These are phyloP conservation scores for Trichophyton mentagrophytes DNA, from an alignment of 2,329 filamentous ascomycete species.

Conservation along the genomic window DNA sequence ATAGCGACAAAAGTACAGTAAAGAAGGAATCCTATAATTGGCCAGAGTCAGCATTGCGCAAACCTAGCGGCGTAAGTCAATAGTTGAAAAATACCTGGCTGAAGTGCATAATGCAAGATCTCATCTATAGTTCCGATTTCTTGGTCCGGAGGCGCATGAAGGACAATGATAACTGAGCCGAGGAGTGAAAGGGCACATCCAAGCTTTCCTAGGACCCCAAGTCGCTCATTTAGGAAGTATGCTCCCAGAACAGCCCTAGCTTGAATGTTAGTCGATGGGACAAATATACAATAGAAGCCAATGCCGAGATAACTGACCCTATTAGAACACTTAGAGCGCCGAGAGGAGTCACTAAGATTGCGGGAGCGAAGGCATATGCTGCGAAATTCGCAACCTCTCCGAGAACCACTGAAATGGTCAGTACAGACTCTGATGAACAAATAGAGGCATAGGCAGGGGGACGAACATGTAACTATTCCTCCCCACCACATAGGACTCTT, in stretches of 20 bases:
- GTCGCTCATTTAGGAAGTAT: slow-evolving; percentile 81
- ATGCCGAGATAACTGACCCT: slow-evolving; percentile 37
- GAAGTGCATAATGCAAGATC: slow-evolving; percentile 79
- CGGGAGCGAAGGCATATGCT: slow-evolving; percentile 93
- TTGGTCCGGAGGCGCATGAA: slow-evolving; percentile 90
- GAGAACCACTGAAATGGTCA: slow-evolving; percentile 54
- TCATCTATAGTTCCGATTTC: slow-evolving; percentile 84
- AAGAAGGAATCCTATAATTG: slow-evolving; percentile 61
- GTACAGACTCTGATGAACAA: background rate
- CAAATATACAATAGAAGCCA: slow-evolving; percentile 6
- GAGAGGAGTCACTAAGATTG: slow-evolving; percentile 92
- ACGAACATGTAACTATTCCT: slow-evolving; percentile 74
- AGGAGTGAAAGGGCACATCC: slow-evolving; percentile 94
- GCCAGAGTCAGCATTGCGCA: background rate
- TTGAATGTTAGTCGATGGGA: background rate
- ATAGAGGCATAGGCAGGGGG: background rate
- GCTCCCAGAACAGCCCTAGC: slow-evolving; percentile 73
- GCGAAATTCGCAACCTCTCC: slow-evolving; percentile 97
- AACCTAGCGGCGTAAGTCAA: slow-evolving; percentile 1
- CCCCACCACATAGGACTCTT: slow-evolving; percentile 96
- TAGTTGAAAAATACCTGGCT: slow-evolving; percentile 54
- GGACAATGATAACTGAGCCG: slow-evolving; percentile 90
- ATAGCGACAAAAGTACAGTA: slow-evolving; percentile 69
- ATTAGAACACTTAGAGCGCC: slow-evolving; percentile 91
- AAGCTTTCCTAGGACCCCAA: slow-evolving; percentile 83